phyloP scores from a whole-genome alignment of 257 asterid genomes.

The Agastache rugosa region DNA sequence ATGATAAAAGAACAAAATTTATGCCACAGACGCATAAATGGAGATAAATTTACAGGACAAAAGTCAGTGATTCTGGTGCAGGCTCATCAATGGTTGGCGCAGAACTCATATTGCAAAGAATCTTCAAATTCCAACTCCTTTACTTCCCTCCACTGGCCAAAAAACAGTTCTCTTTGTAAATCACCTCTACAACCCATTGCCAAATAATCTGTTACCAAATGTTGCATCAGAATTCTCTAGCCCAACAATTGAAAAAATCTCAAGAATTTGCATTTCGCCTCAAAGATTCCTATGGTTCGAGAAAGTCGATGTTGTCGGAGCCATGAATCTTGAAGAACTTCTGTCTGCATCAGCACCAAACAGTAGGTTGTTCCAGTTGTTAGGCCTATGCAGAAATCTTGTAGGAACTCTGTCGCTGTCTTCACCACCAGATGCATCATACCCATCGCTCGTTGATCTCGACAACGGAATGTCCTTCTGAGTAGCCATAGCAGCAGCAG shows the following conservation, averaged over 20 bases:
- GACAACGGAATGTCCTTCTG: slow-evolving; percentile 65
- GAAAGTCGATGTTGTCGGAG: slow-evolving; percentile 60
- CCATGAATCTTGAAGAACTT: slow-evolving; percentile 40
- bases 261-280: slow-evolving; percentile 37
- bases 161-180: slow-evolving; percentile 1
- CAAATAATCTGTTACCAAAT: slow-evolving; percentile 25
- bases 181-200: slow-evolving; percentile 35
- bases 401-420: slow-evolving; percentile 88
- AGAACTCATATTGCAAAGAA: slow-evolving; percentile 11
- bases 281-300: slow-evolving; percentile 55
- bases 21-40: slow-evolving; percentile 14
- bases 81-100: slow-evolving; percentile 9
- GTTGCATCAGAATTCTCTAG: slow-evolving; percentile 26
- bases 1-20: slow-evolving; percentile 18
- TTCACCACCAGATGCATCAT: slow-evolving; percentile 98
- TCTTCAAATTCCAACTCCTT: slow-evolving; percentile 2
- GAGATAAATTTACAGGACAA: slow-evolving; percentile 31
- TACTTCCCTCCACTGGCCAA: slow-evolving; percentile 19
- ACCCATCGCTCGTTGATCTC: slow-evolving; percentile 93
- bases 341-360: slow-evolving; percentile 73
- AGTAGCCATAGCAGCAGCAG: slow-evolving; percentile 41
- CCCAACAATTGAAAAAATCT: slow-evolving; percentile 59
- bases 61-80: slow-evolving; percentile 27
- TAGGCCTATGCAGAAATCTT: slow-evolving; percentile 58
- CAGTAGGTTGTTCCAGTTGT: slow-evolving; percentile 74